These are phyloP conservation scores for Dendrobium officinale DNA, from an alignment of 106 monocot species.

Conservation along the genomic window DNA sequence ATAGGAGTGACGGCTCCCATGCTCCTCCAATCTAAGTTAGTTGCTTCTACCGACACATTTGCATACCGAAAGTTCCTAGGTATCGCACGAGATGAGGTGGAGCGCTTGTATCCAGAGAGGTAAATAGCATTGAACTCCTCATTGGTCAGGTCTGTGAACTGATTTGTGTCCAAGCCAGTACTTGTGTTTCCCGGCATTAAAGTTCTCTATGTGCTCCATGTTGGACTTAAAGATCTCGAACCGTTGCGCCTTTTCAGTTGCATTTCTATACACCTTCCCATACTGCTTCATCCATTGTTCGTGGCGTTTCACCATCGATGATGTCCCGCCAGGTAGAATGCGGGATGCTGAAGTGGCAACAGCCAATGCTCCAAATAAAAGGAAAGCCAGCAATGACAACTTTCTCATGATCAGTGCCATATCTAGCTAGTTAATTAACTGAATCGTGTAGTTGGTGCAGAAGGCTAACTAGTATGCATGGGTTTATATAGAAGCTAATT, in stretches of 20 bases:
- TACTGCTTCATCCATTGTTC: slow-evolving; percentile 5
- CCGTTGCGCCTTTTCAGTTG: slow-evolving; percentile 27
- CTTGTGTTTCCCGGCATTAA: slow-evolving; percentile 44
- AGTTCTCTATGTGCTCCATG: slow-evolving; percentile 36
- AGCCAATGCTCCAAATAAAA: not conserved
- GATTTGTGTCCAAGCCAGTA: slow-evolving; percentile 61
- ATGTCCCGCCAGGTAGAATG: not conserved
- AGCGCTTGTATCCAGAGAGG: slow-evolving; percentile 34
- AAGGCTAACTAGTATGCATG: not conserved
- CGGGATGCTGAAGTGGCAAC: not conserved
- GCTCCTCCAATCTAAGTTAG: slow-evolving; percentile 63
- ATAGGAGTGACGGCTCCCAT: slow-evolving; percentile 48
- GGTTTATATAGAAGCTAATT: not conserved
- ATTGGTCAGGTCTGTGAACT: slow-evolving; percentile 79
- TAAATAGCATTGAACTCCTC: slow-evolving; percentile 53
- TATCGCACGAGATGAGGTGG: slow-evolving; percentile 10
- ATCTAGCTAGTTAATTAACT: not conserved
- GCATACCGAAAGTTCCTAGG: slow-evolving; percentile 19
- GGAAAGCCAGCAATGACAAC: not conserved
- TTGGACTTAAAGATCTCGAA: slow-evolving; percentile 57
- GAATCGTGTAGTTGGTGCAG: not conserved
- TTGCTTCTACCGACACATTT: slow-evolving; percentile 37
- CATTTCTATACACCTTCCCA: slow-evolving; percentile 1
- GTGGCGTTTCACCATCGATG: not conserved
- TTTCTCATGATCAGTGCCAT: not conserved